These are phyloP conservation scores for Fonsecaea nubica DNA, from an alignment of 2,329 filamentous ascomycete species.

Conservation along the genomic window DNA sequence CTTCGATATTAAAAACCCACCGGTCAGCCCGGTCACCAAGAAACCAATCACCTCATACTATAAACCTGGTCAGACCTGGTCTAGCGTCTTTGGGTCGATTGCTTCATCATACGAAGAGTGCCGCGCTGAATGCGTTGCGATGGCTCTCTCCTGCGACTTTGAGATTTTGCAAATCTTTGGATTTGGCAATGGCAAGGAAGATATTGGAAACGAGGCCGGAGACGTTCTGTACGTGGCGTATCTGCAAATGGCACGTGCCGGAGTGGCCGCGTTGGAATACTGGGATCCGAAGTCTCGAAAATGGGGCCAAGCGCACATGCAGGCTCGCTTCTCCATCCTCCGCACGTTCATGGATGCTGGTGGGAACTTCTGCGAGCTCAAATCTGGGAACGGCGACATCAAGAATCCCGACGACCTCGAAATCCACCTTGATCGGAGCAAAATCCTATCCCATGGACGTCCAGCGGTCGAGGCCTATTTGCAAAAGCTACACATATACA, in stretches of 20 bases:
- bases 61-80: slow-evolving; percentile 94
- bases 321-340: slow-evolving; percentile 88
- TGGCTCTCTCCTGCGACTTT: slow-evolving; percentile 89
- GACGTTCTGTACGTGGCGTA: slow-evolving; percentile 89
- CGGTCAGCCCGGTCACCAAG: slow-evolving; percentile 77
- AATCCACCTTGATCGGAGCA: slow-evolving; percentile 81
- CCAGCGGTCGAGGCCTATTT: slow-evolving; percentile 84
- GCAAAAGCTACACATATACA: slow-evolving; percentile 91
- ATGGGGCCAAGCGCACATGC: slow-evolving; percentile 92
- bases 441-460: slow-evolving; percentile 83
- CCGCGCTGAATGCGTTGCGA: slow-evolving; percentile 90
- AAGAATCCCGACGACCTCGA: slow-evolving; percentile 80
- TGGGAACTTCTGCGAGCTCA: slow-evolving; percentile 83
- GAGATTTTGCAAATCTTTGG: slow-evolving; percentile 88
- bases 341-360: slow-evolving; percentile 77
- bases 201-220: slow-evolving; percentile 73
- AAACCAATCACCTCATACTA: slow-evolving; percentile 87
- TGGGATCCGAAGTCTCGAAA: slow-evolving; percentile 91
- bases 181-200: slow-evolving; percentile 72
- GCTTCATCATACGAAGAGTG: slow-evolving; percentile 94
- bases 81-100: slow-evolving; percentile 85
- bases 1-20: slow-evolving; percentile 83
- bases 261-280: slow-evolving; percentile 85
- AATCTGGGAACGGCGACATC: slow-evolving; percentile 58
- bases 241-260: slow-evolving; percentile 92